phyloP scores from a whole-genome alignment of 805 yeast genomes.

The Wickerhamomyces sydowiorum region DNA sequence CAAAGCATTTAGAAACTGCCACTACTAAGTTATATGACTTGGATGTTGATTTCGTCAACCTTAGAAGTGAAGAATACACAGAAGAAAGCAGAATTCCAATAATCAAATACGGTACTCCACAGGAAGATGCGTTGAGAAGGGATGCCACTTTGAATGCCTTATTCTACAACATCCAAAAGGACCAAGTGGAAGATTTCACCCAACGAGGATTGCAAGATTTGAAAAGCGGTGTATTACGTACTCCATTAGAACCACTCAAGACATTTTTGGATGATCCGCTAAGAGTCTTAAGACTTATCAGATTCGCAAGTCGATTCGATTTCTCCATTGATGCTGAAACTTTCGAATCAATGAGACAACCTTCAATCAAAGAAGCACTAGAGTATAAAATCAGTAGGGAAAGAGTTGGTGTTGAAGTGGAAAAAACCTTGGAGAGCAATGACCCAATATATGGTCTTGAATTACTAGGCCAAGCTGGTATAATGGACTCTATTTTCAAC shows the following conservation, averaged over 20 bases:
- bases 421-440: conserved; percentile 63
- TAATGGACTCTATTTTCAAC: conserved; percentile 56
- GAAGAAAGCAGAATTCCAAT: conserved; percentile 81
- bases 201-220: conserved; percentile 71
- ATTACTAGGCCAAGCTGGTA: conserved; percentile 46
- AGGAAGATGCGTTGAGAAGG: conserved; percentile 85
- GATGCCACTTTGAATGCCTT: conserved; percentile 95
- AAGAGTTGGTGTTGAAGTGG: conserved; percentile 81
- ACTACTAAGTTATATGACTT: conserved; percentile 78
- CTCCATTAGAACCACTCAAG: conserved; percentile 80
- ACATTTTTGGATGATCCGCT: conserved; percentile 95
- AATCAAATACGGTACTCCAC: conserved; percentile 81
- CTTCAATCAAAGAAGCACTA: conserved; percentile 52
- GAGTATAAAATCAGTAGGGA: conserved; percentile 79
- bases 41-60: conserved; percentile 92
- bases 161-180: conserved; percentile 72
- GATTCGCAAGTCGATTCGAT: conserved; percentile 79
- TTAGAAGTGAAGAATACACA: conserved; percentile 83
- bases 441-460: conserved; percentile 61
- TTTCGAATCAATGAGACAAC: conserved; percentile 53
- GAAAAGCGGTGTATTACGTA: conserved; percentile 62
- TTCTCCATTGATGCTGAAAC: conserved; percentile 60
- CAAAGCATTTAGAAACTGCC: conserved; percentile 95
- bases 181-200: conserved; percentile 80
- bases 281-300: conserved; percentile 74